phyloP scores from a whole-genome alignment of 257 asterid species.

The Lycium ferocissimum region DNA sequence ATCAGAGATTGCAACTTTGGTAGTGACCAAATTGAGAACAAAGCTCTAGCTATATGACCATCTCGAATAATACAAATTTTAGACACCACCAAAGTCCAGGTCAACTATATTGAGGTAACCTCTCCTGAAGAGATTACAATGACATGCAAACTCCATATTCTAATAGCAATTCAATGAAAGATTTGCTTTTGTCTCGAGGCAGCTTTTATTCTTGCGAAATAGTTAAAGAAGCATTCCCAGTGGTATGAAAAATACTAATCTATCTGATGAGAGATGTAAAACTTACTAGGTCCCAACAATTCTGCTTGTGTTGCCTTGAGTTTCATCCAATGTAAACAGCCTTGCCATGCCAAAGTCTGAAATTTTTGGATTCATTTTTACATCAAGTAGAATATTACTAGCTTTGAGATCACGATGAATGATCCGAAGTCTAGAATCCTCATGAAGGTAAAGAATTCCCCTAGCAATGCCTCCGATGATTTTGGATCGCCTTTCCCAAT shows the following conservation, averaged over 20 bases:
- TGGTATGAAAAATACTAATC: neutral
- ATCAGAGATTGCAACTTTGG: neutral
- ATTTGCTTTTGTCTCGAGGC: neutral
- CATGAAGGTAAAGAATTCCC: slow-evolving; percentile 40
- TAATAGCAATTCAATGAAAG: neutral
- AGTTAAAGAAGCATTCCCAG: too few species aligned
- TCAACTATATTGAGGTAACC: neutral
- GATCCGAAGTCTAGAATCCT: slow-evolving; percentile 35
- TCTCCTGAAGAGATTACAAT: neutral
- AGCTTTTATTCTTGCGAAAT: too few species aligned
- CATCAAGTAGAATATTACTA: slow-evolving; percentile 36
- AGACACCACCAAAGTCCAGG: neutral
- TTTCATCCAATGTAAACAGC: slow-evolving; percentile 30
- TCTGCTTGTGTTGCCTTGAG: slow-evolving; percentile 30
- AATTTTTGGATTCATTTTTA: slow-evolving; percentile 32
- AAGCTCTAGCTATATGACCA: neutral
- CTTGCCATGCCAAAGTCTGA: slow-evolving; percentile 42
- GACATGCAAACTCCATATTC: neutral
- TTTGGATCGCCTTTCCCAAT: slow-evolving; percentile 30
- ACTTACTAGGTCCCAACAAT: slow-evolving; percentile 42
- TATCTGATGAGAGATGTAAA: neutral
- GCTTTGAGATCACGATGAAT: slow-evolving; percentile 44
- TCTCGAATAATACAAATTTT: neutral
- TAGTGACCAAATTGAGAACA: too few species aligned
- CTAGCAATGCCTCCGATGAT: slow-evolving; percentile 37